Percentiles rank a stretch among this genome's conserved stretches.
Evolutionary conservation across 345 rosid genomes (phyloP).

Genomic region (Brassica nigra): DNA sequence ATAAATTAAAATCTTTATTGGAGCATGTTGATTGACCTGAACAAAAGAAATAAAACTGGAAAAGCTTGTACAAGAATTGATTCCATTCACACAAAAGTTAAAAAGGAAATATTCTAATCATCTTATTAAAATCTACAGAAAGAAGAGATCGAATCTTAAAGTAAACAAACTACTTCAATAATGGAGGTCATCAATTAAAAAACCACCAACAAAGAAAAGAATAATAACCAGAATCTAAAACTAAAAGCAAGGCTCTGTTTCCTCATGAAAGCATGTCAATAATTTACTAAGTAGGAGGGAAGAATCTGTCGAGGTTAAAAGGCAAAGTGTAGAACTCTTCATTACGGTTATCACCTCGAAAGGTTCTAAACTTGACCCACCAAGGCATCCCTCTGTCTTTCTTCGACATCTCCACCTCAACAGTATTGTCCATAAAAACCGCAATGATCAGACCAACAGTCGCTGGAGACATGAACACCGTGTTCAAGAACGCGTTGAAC

Average conservation of each 20-base stretch:
- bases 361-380: constrained; percentile 93
- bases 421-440: constrained; percentile 76
- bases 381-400: constrained; percentile 97
- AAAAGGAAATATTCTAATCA: neutral
- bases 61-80: neutral
- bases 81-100: neutral
- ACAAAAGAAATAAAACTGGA: neutral
- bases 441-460: constrained; percentile 79
- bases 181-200: neutral
- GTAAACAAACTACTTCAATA: neutral
- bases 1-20: neutral
- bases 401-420: constrained; percentile 78
- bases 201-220: constrained; percentile 16
- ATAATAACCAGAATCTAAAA: constrained; percentile 3
- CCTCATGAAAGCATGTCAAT: neutral
- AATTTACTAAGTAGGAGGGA: constrained; percentile 73
- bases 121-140: constrained; percentile 17
- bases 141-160: neutral
- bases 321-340: constrained; percentile 96
- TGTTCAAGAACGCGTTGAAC: constrained; percentile 81
- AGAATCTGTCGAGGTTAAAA: constrained; percentile 89
- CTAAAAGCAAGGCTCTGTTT: neutral
- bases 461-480: constrained; percentile 83
- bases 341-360: constrained; percentile 88
- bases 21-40: neutral